Evolutionary conservation across 768 basidiomycete genomes (phyloP).

Genomic region (Boletus barrowsii): DNA sequence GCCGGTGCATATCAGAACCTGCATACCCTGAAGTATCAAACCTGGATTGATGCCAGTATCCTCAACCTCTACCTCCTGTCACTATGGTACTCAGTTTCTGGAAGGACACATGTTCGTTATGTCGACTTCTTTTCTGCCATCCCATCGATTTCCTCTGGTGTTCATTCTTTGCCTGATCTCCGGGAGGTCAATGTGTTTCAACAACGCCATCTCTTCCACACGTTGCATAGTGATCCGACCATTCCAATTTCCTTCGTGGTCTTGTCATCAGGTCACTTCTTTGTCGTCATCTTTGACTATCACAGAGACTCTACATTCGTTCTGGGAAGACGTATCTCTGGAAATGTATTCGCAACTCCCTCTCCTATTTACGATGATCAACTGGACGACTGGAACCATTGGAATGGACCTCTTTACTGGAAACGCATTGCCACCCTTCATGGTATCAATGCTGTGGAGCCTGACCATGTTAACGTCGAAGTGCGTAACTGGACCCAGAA

Average conservation of each 20-base stretch:
- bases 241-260: too few relatives aligned
- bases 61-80: background rate
- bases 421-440: background rate
- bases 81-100: background rate
- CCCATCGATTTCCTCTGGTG: too few relatives aligned
- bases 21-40: background rate
- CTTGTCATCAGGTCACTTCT: too few relatives aligned
- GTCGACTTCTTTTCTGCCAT: too few relatives aligned
- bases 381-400: background rate
- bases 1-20: background rate
- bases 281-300: too few relatives aligned
- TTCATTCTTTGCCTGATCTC: background rate
- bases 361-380: too few relatives aligned
- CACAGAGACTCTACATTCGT: too few relatives aligned
- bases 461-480: background rate
- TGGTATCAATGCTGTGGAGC: background rate
- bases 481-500: background rate
- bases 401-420: slow-evolving; percentile 2
- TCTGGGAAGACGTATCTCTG: too few relatives aligned
- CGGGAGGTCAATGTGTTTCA: background rate
- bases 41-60: background rate
- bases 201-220: background rate
- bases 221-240: background rate
- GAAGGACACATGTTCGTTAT: too few relatives aligned
- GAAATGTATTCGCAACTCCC: too few relatives aligned